Evolutionary conservation across 805 yeast species (phyloP), one percentile per base, ranked within the genome.

Genomic region (Naumovozyma castellii): DNA sequence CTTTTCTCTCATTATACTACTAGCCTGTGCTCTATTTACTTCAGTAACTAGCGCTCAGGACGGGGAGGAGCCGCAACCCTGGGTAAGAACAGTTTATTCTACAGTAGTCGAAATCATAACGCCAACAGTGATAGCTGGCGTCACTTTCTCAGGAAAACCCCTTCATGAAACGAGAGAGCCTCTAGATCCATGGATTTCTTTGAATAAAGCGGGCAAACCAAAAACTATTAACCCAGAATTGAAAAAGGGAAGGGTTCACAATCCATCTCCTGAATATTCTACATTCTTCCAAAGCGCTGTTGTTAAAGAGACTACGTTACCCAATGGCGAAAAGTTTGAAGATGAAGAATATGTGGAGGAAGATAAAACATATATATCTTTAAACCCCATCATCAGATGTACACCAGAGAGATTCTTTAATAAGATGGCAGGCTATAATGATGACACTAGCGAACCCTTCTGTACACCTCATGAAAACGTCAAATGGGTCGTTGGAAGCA

Each of bases 371-470:
- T 79, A 83, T 52, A 79, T 76, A 19, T 62, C 69, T 17, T 66
- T 85, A 56, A 81, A 78, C 53, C 95, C 95, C 0, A 59, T 86
- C 36, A 71, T 84, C 53, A 71, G 95, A 61, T 85, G 95, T 63
- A 82, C 85, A 3, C 95, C 95, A 1, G 80, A 80, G 80, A 80
- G 72, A 33, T 85, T 82, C 56, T 68, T 64, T 53, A 72, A 68
- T 48, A 80, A 77, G 54, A 87, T 86, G 10, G 10, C 9, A 4
- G 43, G 66, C 27, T 78, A 76, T 19, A 75, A 75, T 46, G 58
- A 64, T 35, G 56, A 59, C 14, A 50, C 62, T 1, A 73, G 85
- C 19, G 90, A 67, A 38, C 95, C 95, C 13, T 83, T 84, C 59
- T 86, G 95, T 58, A 73, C 83, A 16, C 95, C 95, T 8, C 67